Conservation (phyloP, 2,329 filamentous ascomycete genomes). For the Calonectria leucothoes region DNA sequence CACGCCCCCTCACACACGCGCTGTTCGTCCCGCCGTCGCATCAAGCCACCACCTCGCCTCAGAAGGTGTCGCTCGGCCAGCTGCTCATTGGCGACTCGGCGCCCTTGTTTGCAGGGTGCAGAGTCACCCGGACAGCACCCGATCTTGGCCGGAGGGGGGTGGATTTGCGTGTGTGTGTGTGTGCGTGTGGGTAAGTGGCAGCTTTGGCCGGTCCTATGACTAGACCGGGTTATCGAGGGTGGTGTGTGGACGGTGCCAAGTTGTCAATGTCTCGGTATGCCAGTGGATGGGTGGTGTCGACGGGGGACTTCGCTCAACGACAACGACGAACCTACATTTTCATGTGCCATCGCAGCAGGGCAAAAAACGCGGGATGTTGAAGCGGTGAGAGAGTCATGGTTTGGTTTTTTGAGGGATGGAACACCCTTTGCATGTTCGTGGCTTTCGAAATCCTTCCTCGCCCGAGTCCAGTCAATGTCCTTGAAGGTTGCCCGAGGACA, state of each 20-base stretch:
- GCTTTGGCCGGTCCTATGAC: slow-evolving; percentile 18
- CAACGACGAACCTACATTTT: neutral
- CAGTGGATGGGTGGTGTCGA: neutral
- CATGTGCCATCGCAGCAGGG: neutral
- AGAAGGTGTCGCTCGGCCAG: neutral
- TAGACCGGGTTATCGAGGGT: neutral
- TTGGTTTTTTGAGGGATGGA: neutral
- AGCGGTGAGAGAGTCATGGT: neutral
- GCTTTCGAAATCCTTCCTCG: neutral
- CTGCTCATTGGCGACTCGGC: neutral
- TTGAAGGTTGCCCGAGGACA: neutral
- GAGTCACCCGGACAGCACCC: slow-evolving; percentile 21
- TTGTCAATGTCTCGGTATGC: slow-evolving; percentile 6
- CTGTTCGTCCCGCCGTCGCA: slow-evolving; percentile 16
- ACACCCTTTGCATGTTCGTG: neutral
- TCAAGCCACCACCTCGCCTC: slow-evolving; percentile 2
- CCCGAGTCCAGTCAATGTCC: neutral
- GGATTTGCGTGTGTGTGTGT: neutral
- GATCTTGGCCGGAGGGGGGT: slow-evolving; percentile 17
- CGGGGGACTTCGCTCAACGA: neutral
- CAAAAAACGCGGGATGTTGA: neutral
- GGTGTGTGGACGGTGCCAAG: slow-evolving; percentile 7
- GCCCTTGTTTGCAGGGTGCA: neutral
- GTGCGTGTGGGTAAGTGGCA: neutral
- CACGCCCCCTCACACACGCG: slow-evolving; percentile 21